Evolutionary conservation across 306 rosid genomes (phyloP), one percentile per base, ranked within the genome.

Genomic region (Luffa aegyptiaca): DNA sequence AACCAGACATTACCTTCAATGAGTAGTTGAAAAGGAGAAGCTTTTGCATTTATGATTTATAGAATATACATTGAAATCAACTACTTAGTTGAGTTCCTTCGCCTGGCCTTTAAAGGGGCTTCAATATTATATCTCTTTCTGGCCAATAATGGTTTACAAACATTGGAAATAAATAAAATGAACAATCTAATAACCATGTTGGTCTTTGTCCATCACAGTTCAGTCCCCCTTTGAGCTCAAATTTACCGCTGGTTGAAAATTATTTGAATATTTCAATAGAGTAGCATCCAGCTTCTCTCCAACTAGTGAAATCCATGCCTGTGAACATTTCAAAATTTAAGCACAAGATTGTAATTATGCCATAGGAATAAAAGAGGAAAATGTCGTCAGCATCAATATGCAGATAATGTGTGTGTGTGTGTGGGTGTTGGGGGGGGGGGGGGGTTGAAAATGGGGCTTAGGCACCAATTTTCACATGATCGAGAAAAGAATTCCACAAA

Each of bases 211-310:
- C 46, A 37, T 13, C 74, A 41, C 51, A 18, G 58, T 58, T 76
- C 69, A 57, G 69, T 76, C 26, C 51, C 83, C 81, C 82, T 79
- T 82, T 85, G 83, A 82, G 83, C 83, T 85, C 80, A 81, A 81
- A 85, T 88, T 84, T 69, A 42, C 81, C 56, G 79, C 52, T 71
- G 82, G 39, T 64, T 86, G 82, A 18, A 78, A 72, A 31, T 52
- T 82, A 61, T 82, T 85, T 70, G 57, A 82, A 82, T 83, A 78
- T 80, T 87, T 90, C 70, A 87, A 73, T 62, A 89, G 88, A 10
- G 93, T 90, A 35, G 93, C 85, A 84, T 93, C 97, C 88, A 92
- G 85, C 84, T 89, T 89, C 78, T 87, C 92, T 80, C 88, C 92
- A 76, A 84, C 86, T 45, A 89, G 80, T 39, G 92, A 74, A 84